Conservation (phyloP, 768 basidiomycete species). For the Tephrocybe rancida region DNA sequence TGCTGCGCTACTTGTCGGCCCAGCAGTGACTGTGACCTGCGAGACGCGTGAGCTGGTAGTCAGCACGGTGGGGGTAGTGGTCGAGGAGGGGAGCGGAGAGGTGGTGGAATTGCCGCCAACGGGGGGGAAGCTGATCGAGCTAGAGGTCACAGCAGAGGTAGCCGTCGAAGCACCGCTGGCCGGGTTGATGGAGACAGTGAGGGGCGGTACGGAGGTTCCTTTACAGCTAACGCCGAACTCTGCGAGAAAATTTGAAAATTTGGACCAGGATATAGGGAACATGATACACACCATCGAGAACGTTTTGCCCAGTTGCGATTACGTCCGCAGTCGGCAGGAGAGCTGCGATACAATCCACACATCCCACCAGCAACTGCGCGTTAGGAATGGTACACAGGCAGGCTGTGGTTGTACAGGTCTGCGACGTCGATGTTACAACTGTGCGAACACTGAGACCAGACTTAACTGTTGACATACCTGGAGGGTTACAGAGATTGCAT, state of each 20-base stretch:
- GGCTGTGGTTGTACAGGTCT: conserved; percentile 25
- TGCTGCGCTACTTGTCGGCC: not conserved
- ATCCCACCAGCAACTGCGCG: conserved; percentile 25
- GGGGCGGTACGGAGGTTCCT: not conserved
- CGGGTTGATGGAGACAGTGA: not conserved
- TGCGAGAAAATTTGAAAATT: not conserved
- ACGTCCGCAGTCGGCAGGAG: conserved; percentile 12
- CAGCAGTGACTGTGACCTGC: not conserved
- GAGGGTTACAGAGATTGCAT: not conserved
- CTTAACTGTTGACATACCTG: not conserved
- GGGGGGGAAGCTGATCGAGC: not conserved
- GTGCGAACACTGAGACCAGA: not conserved
- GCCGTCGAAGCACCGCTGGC: not conserved
- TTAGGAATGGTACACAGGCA: conserved; percentile 29
- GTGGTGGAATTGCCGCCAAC: not conserved
- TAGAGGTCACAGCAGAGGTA: not conserved
- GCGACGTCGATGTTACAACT: no score
- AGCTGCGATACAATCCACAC: conserved; percentile 31
- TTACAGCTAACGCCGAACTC: not conserved
- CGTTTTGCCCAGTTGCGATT: conserved; percentile 20
- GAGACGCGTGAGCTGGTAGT: not conserved
- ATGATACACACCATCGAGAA: conserved; percentile 26
- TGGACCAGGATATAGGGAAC: not conserved
- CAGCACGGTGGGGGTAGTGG: not conserved
- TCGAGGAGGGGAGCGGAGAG: not conserved